Base-by-base conservation (phyloP, 2,329 filamentous ascomycete genomes). In the Decorospora gaudefroyi region DNA sequence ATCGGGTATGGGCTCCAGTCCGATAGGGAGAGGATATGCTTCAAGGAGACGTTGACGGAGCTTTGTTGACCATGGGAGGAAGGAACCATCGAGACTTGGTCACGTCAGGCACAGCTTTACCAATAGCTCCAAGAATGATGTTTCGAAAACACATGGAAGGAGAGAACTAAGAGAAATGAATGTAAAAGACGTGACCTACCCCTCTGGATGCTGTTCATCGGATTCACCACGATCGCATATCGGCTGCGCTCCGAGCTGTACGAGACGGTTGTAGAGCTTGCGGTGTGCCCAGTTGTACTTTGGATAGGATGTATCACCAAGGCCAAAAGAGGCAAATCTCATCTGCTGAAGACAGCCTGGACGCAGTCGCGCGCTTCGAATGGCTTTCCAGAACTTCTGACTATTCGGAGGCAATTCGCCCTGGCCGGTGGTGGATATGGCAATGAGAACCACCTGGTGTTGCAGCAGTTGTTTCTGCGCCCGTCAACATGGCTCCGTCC, bases 221-320 rank as follows among this genome's bases (percentile, higher is more conserved):
- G 86, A 90, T 71, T 99, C 93, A 9, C 89, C 93, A 25, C 85
- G 78, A 27, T 86, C 82, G 60, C 87, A 87, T 51, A 93, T 82
- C 33, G 89, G 81, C 28, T 78, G 78, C 2, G 89, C 93, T 1
- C 92, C 92, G 0, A 99, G 80, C 66, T 96, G 90, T 25, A 85
- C 70, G 22, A 99, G 76, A 11, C 93, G 83, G 59, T 90, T 92
- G 61, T 90, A 84, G 31, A 99, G 77, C 71, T 96, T 95, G 35
- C 90, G 82, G 31, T 88, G 87, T 12, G 92, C 90, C 83, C 89
- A 96, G 73, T 99, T 99, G 72, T 90, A 96, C 85, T 95, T 92
- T 42, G 87, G 80, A 76, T 99, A 99, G 1, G 91, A 95, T 63
- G 88, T 96, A 70, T 99, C 93, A 0, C 93, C 93, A 1, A 97